Evolutionary conservation across 306 rosid species (phyloP), one percentile per base, ranked within the genome.

Genomic region (Quercus alba): DNA sequence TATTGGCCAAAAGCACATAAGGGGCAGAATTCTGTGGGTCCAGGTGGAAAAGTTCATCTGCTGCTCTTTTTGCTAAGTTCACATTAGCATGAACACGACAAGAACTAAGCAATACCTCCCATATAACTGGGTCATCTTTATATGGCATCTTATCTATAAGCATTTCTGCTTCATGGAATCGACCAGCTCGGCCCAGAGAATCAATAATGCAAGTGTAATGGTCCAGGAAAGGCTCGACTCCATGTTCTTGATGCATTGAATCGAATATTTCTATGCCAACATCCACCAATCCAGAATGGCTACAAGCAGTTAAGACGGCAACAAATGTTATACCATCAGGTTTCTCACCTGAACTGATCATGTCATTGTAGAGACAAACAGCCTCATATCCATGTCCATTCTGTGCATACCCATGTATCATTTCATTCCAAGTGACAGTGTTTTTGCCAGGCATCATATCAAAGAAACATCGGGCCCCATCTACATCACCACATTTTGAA

Each of bases 341-440:
- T 79, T 75, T 82, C 77, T 91, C 90, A 46, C 86, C 86, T 3
- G 77, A 89, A 62, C 75, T 64, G 81, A 89, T 79, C 94, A 93
- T 87, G 76, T 88, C 86, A 76, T 81, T 79, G 74, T 89, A 93
- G 23, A 90, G 92, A 74, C 82, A 66, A 73, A 91, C 83, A 75
- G 96, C 96, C 56, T 89, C 85, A 31, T 81, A 80, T 73, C 97
- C 94, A 76, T 78, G 63, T 26, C 96, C 96, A 78, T 88, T 93
- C 57, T 93, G 91, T 15, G 97, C 97, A 85, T 89, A 91, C 46
- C 97, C 96, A 25, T 91, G 94, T 75, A 93, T 91, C 96, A 93
- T 91, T 79, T 88, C 94, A 70, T 93, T 93, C 94, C 94, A 93
- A 4, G 91, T 85, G 72, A 91, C 91, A 17, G 86, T 86, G 77